Conservation (phyloP, 495 filamentous ascomycete genomes). For the Trichoderma reesei region DNA sequence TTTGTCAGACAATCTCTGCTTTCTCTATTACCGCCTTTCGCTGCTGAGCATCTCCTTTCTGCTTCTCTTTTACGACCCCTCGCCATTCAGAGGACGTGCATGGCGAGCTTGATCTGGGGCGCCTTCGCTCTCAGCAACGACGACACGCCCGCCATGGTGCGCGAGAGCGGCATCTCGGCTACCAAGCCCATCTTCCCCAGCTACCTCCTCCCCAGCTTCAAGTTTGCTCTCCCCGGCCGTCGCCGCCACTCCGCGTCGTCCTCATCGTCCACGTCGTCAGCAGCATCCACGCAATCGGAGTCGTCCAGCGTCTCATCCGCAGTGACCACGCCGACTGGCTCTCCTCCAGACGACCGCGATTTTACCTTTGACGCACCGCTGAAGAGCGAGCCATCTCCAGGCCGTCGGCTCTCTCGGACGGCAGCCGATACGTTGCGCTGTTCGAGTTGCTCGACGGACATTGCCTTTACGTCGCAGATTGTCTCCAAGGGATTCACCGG, state of each 20-base stretch:
- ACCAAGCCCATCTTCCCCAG: slow-evolving; percentile 24
- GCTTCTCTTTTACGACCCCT: neutral
- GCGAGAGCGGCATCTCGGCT: slow-evolving; percentile 11
- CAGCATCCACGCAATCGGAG: slow-evolving; percentile 16
- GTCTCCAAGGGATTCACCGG: slow-evolving; percentile 89
- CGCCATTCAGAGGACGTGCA: no score
- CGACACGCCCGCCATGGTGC: slow-evolving; percentile 4
- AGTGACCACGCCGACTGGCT: slow-evolving; percentile 19
- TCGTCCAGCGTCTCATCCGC: slow-evolving; percentile 25
- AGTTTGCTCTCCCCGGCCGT: slow-evolving; percentile 27
- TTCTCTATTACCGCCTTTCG: no score
- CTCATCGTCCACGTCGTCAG: neutral
- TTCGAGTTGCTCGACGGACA: slow-evolving; percentile 58
- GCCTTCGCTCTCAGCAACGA: neutral
- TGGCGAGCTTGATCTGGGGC: neutral
- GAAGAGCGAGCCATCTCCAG: neutral
- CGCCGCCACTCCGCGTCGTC: slow-evolving; percentile 20
- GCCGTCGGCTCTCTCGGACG: slow-evolving; percentile 21
- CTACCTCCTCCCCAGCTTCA: slow-evolving; percentile 40
- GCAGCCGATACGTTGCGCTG: slow-evolving; percentile 54
- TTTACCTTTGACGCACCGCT: neutral
- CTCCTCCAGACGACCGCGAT: slow-evolving; percentile 11
- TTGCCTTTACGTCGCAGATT: slow-evolving; percentile 69
- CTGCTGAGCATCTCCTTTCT: neutral
- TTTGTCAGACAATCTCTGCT: no score